Base-by-base conservation (phyloP, 2,329 filamentous ascomycete species). In the Diaporthe aspalathi region DNA sequence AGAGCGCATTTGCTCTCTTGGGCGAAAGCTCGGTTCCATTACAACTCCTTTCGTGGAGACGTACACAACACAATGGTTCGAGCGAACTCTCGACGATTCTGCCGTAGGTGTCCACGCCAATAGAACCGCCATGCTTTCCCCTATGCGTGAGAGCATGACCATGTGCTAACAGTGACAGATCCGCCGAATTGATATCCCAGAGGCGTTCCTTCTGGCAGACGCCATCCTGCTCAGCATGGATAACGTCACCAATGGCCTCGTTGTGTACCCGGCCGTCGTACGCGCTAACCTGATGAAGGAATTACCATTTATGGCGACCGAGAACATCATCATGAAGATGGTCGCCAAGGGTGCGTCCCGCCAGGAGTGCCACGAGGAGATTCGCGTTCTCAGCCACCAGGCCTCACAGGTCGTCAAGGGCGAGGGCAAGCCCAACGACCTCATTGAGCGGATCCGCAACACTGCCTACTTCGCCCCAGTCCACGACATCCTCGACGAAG, bases 301-400 rank as follows among this genome's bases (percentile, higher is more conserved):
- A 82, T 88, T 98, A 17, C 95, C 95, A 1, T 97, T 97, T 83
- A 97, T 95, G 92, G 88, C 90, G 9, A 94, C 75, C 40, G 84
- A 88, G 78, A 86, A 88, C 75, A 91, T 94, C 79, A 93, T 95
- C 79, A 94, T 97, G 93, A 90, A 89, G 75, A 86, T 95, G 70
- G 89, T 91, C 35, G 89, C 90, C 70, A 88, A 91, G 77, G 93
- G 93, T 40, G 87, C 85, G 35, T 93, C 89, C 12, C 85, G 94
- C 65, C 94, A 97, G 80, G 93, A 95, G 29, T 92, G 93, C 1
- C 94, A 97, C 81, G 94, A 97, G 83, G 84, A 95, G 81, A 95
- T 97, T 77, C 91, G 92, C 9, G 92, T 97, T 1, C 87, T 97
- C 54, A 93, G 89, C 2, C 92, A 94, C 83, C 85, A 97, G 82